A percentile compares a stretch with the other conserved stretches of the same genome.
Evolutionary conservation across 257 asterid genomes (phyloP).

Genomic region (Echites panduratus): DNA sequence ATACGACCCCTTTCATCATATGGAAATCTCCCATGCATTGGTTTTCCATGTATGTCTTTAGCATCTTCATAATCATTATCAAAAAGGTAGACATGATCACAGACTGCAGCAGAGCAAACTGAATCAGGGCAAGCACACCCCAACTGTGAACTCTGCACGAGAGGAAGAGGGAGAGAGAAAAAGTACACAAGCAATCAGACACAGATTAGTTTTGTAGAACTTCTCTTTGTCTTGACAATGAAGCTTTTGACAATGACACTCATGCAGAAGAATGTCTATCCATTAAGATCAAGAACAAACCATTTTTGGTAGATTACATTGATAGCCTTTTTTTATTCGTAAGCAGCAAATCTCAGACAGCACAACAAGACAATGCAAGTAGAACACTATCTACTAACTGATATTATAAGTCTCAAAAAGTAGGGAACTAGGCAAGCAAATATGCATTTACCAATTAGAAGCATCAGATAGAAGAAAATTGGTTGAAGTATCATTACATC

Average conservation of each 20-base stretch:
- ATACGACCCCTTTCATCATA: conserved; percentile 92
- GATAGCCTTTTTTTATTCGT: not conserved
- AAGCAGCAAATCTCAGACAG: not conserved
- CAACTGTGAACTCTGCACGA: conserved; percentile 67
- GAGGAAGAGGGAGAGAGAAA: conserved; percentile 7
- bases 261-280: not conserved
- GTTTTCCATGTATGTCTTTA: conserved; percentile 75
- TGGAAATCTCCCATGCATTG: conserved; percentile 91
- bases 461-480: not conserved
- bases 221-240: not conserved
- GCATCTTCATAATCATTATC: conserved; percentile 92
- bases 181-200: conserved; percentile 1
- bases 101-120: conserved; percentile 59
- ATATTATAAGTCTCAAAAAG: not conserved
- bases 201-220: not conserved
- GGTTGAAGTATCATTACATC: not conserved
- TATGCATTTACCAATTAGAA: not conserved
- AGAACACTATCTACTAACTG: not conserved
- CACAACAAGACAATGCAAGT: not conserved
- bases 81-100: conserved; percentile 90
- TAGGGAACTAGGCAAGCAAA: not conserved
- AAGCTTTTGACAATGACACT: not conserved
- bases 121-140: conserved; percentile 76
- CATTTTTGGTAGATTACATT: not conserved
- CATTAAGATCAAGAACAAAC: not conserved